These are phyloP conservation scores for Geotrichum bryndzae DNA, from an alignment of 1,139 yeast genomes.

Conservation along the genomic window DNA sequence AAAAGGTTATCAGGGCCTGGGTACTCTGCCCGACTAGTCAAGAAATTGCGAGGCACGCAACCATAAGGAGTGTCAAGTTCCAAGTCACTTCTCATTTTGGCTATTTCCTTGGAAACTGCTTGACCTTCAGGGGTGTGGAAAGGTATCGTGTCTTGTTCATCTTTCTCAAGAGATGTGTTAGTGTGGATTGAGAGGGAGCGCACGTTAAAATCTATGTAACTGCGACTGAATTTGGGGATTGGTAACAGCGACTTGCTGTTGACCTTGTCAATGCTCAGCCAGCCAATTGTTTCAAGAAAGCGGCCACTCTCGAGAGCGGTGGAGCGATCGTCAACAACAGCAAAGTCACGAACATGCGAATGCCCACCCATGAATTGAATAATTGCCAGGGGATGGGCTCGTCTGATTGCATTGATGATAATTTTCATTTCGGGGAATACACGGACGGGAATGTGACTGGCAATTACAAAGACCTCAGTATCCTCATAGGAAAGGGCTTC, in stretches of 20 bases:
- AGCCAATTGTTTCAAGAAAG: conserved; percentile 88
- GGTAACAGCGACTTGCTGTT: conserved; percentile 16
- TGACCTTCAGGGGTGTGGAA: conserved; percentile 50
- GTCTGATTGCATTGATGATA: conserved; percentile 46
- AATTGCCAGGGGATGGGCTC: conserved; percentile 51
- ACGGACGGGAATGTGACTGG: conserved; percentile 80
- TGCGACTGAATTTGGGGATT: conserved; percentile 42
- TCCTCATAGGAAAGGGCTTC: conserved; percentile 44
- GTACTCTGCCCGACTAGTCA: conserved; percentile 63
- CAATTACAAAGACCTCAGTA: conserved; percentile 61
- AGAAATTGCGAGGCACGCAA: conserved; percentile 57
- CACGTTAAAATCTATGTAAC: conserved; percentile 75
- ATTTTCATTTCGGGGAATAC: conserved; percentile 53
- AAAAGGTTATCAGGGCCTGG: conserved; percentile 56
- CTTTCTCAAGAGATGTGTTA: conserved; percentile 26
- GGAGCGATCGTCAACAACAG: conserved; percentile 57
- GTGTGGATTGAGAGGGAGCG: conserved; percentile 66
- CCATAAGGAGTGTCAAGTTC: conserved; percentile 57
- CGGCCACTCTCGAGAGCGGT: conserved; percentile 87
- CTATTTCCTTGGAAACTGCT: conserved; percentile 43
- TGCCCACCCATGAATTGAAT: conserved; percentile 95
- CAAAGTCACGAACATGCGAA: conserved; percentile 84
- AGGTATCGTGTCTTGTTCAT: conserved; percentile 16
- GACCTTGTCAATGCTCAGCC: conserved; percentile 53
- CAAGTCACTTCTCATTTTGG: conserved; percentile 43